A percentile compares a stretch with the other conserved stretches of the same genome.
Evolutionary conservation across 1,284 basidiomycete species (phyloP).

Genomic region (Rhodotorula sp.): DNA sequence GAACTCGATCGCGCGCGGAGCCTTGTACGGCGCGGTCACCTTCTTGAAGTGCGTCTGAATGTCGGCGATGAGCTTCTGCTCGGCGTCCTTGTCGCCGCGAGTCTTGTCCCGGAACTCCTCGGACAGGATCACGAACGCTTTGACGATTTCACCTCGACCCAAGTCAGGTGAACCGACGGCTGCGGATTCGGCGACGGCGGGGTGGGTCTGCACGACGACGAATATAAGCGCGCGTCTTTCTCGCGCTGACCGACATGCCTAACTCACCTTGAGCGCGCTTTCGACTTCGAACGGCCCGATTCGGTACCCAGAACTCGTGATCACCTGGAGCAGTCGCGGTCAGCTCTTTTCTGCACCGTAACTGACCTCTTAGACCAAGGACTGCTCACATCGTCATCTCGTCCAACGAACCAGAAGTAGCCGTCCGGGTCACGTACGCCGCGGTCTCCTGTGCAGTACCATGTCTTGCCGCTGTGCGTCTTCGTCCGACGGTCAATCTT

Average conservation of each 20-base stretch:
- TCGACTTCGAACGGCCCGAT: slow-evolving; percentile 42
- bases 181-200: slow-evolving; percentile 38
- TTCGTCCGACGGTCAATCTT: slow-evolving; percentile 34
- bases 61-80: slow-evolving; percentile 21
- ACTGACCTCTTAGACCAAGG: too few species aligned
- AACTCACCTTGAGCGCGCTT: slow-evolving; percentile 30
- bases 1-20: slow-evolving; percentile 33
- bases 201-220: slow-evolving; percentile 22
- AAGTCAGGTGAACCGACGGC: slow-evolving; percentile 38
- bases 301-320: slow-evolving; percentile 32
- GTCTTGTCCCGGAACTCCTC: slow-evolving; percentile 25
- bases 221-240: neutral
- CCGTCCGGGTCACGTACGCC: slow-evolving; percentile 29
- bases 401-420: slow-evolving; percentile 37
- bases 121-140: slow-evolving; percentile 34
- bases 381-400: slow-evolving; percentile 35
- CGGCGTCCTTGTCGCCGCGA: slow-evolving; percentile 1
- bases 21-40: slow-evolving; percentile 38
- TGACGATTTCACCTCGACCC: slow-evolving; percentile 33
- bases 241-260: neutral
- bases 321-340: slow-evolving; percentile 15
- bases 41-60: slow-evolving; percentile 26
- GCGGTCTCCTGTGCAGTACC: slow-evolving; percentile 38
- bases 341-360: too few species aligned
- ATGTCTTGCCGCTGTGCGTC: slow-evolving; percentile 29